Evolutionary conservation across 2,329 filamentous ascomycete species (phyloP).

Genomic region (Zelopaecilomyces penicillatus): DNA sequence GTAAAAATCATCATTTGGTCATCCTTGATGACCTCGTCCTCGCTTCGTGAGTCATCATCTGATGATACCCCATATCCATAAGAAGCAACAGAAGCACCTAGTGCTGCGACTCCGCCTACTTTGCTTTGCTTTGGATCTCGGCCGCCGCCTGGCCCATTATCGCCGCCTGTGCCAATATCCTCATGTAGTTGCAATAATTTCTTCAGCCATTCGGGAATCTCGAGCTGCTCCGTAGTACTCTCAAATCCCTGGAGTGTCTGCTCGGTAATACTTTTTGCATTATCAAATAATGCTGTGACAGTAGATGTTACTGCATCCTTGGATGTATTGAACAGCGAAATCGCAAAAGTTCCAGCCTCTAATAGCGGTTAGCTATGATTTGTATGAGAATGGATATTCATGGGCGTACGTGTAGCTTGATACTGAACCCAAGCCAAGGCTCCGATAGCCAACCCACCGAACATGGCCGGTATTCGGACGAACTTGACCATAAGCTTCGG

Average conservation of each 20-base stretch:
- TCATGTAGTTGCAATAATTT: slow-evolving; percentile 59
- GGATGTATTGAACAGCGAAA: slow-evolving; percentile 64
- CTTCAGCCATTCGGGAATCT: slow-evolving; percentile 68
- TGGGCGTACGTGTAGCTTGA: slow-evolving; percentile 71
- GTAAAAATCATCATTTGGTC: slow-evolving; percentile 99
- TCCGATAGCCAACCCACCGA: slow-evolving; percentile 80
- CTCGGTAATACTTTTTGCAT: slow-evolving; percentile 64
- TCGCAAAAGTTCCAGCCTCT: slow-evolving; percentile 42
- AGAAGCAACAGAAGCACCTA: slow-evolving; percentile 64
- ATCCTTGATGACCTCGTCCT: slow-evolving; percentile 65
- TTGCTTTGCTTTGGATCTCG: slow-evolving; percentile 51
- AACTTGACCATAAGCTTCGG: slow-evolving; percentile 91
- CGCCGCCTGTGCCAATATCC: slow-evolving; percentile 44
- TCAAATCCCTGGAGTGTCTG: slow-evolving; percentile 77
- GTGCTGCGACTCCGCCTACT: slow-evolving; percentile 52
- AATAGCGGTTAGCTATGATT: slow-evolving; percentile 16
- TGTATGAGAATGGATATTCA: not conserved
- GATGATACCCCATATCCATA: slow-evolving; percentile 67
- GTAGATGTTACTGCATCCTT: slow-evolving; percentile 62
- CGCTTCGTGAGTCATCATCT: slow-evolving; percentile 54
- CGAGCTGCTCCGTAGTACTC: slow-evolving; percentile 70
- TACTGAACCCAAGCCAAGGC: slow-evolving; percentile 91
- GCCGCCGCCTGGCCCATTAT: slow-evolving; percentile 38
- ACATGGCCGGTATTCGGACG: slow-evolving; percentile 77
- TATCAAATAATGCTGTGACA: slow-evolving; percentile 61